phyloP scores from a whole-genome alignment of 495 filamentous ascomycete genomes.

The Recurvomyces mirabilis region DNA sequence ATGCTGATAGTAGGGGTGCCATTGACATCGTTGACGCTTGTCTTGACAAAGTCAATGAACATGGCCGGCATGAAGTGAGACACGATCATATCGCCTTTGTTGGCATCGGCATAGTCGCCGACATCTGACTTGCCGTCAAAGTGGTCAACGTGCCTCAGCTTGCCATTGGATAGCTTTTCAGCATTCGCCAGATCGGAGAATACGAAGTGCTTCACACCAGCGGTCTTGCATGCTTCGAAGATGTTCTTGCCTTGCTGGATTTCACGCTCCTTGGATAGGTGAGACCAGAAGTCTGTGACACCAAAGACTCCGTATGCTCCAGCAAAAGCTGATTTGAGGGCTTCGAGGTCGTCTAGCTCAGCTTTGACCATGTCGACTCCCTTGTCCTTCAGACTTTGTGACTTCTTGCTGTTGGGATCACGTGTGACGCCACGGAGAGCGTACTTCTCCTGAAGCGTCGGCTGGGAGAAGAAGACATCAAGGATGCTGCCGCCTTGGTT shows the following conservation, averaged over 20 bases:
- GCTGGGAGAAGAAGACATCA: neutral
- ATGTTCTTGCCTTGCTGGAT: constrained; percentile 46
- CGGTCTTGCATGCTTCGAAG: constrained; percentile 40
- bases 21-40: constrained; percentile 4
- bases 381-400: constrained; percentile 30
- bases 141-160: constrained; percentile 42
- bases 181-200: constrained; percentile 35
- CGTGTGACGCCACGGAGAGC: constrained; percentile 22
- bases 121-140: constrained; percentile 53
- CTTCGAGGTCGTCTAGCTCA: constrained; percentile 39
- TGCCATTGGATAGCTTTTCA: constrained; percentile 35
- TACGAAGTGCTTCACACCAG: constrained; percentile 41
- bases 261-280: constrained; percentile 37
- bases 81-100: constrained; percentile 17
- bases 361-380: constrained; percentile 36
- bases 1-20: neutral
- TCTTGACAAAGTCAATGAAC: neutral
- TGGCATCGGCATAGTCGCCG: constrained; percentile 42
- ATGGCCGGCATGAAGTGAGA: constrained; percentile 17
- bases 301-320: constrained; percentile 46
- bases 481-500: constrained; percentile 5
- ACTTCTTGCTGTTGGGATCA: constrained; percentile 36
- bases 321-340: constrained; percentile 40
- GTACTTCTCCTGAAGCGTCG: constrained; percentile 11
- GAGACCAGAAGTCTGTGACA: constrained; percentile 45